Conservation (phyloP, 2,329 filamentous ascomycete species). For the Biscogniauxia sp. region DNA sequence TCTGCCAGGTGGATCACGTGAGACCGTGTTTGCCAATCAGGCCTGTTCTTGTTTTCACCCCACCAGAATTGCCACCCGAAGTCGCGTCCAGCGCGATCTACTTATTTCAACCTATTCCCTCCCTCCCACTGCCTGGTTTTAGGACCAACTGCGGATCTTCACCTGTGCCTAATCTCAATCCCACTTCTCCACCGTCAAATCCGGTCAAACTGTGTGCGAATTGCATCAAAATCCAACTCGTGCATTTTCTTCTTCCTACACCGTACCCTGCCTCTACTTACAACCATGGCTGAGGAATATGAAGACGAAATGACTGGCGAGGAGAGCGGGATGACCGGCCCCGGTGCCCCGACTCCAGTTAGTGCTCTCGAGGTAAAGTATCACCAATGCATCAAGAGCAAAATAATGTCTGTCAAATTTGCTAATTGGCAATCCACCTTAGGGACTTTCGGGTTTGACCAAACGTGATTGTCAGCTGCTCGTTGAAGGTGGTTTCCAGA, state of each 20-base stretch:
- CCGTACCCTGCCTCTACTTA: neutral
- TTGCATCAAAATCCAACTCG: neutral
- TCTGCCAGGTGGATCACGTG: slow-evolving; percentile 25
- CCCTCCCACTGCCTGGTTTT: neutral
- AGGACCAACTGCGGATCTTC: neutral
- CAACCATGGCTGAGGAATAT: slow-evolving; percentile 53
- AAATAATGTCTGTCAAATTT: neutral
- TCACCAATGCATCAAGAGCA: neutral
- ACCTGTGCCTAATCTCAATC: neutral
- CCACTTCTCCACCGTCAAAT: neutral
- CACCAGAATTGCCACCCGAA: slow-evolving; percentile 15
- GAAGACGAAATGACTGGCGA: slow-evolving; percentile 67
- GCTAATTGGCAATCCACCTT: neutral
- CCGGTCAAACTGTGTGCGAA: neutral
- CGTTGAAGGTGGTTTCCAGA: slow-evolving; percentile 89
- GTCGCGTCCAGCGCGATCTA: slow-evolving; percentile 21
- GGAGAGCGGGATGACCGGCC: slow-evolving; percentile 71
- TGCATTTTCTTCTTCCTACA: neutral
- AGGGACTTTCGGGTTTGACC: slow-evolving; percentile 89
- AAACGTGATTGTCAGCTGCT: slow-evolving; percentile 93
- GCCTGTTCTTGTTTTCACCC: slow-evolving; percentile 21
- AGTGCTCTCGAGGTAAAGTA: slow-evolving; percentile 74
- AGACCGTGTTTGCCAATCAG: slow-evolving; percentile 23
- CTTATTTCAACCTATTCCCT: neutral
- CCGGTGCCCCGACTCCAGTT: slow-evolving; percentile 91